A percentile compares a stretch with the other conserved stretches of the same genome.
Conservation (phyloP, 192 early-diverging fungal genomes). For the Backusella mclennaniae region DNA sequence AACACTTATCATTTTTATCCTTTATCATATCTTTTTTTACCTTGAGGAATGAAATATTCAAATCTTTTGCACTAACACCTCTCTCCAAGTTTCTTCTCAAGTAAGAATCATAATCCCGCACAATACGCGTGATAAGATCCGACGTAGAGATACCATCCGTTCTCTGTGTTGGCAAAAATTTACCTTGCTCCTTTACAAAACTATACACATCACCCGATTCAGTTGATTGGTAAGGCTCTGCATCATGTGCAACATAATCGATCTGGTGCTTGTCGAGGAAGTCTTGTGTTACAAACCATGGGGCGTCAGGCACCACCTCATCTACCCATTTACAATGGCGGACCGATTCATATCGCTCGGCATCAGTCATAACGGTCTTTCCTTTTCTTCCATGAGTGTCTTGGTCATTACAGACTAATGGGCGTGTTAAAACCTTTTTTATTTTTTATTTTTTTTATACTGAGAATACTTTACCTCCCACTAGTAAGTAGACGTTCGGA, state of each 20-base stretch:
- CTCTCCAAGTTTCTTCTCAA: constrained; percentile 81
- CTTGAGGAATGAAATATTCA: constrained; percentile 80
- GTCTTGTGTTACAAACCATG: constrained; percentile 74
- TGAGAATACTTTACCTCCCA: constrained; percentile 46
- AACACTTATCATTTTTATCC: not conserved
- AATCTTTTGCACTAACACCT: constrained; percentile 76
- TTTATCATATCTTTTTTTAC: constrained; percentile 27
- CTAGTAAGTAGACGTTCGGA: constrained; percentile 68
- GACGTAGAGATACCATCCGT: constrained; percentile 84
- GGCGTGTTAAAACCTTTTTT: no score
- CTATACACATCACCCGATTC: constrained; percentile 78
- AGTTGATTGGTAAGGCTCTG: constrained; percentile 68
- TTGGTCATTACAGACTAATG: constrained; percentile 63
- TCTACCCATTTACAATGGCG: constrained; percentile 86
- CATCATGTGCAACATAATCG: constrained; percentile 85
- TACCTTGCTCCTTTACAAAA: constrained; percentile 75
- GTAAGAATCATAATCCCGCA: constrained; percentile 82
- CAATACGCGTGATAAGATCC: constrained; percentile 82
- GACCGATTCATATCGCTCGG: constrained; percentile 75
- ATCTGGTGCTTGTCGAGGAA: constrained; percentile 76
- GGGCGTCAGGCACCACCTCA: constrained; percentile 73
- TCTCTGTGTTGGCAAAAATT: constrained; percentile 64
- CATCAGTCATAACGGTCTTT: constrained; percentile 77
- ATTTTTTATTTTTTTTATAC: no score
- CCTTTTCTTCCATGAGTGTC: constrained; percentile 79